A percentile compares a stretch with the other conserved stretches of the same genome.
These are phyloP conservation scores for Kodamaea suecica DNA, from an alignment of 1,139 yeast species.

Conservation along the genomic window DNA sequence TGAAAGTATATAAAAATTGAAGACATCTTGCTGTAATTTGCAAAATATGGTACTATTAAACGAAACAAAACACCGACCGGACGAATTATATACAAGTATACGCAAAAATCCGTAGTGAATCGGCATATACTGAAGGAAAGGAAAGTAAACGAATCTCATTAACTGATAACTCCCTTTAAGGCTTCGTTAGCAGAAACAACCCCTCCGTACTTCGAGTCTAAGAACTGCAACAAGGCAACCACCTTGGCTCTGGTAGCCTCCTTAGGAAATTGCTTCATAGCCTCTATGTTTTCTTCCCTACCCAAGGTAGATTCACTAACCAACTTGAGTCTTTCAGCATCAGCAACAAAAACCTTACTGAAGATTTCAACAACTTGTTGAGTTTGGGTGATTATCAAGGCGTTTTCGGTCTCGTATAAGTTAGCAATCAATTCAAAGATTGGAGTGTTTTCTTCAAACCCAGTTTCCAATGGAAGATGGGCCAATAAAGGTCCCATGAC, in stretches of 20 bases:
- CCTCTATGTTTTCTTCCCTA: conserved; percentile 76
- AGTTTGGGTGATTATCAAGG: conserved; percentile 54
- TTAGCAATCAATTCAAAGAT: conserved; percentile 74
- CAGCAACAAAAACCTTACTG: conserved; percentile 69
- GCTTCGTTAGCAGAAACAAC: conserved; percentile 22
- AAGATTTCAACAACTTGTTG: conserved; percentile 66
- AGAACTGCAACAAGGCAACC: conserved; percentile 66
- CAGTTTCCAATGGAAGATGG: conserved; percentile 85
- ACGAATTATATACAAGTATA: neutral
- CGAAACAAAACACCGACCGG: neutral
- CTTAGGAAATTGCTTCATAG: conserved; percentile 72
- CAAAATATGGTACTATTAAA: neutral
- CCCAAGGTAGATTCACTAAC: conserved; percentile 74
- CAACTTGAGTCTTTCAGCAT: conserved; percentile 65
- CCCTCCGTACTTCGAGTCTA: conserved; percentile 47
- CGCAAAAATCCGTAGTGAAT: neutral
- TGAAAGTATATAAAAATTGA: too few relatives aligned
- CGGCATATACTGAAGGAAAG: neutral
- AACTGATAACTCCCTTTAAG: conserved; percentile 48
- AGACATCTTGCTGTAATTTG: too few relatives aligned
- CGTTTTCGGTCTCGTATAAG: conserved; percentile 64
- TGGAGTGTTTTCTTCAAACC: conserved; percentile 90
- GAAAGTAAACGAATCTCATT: neutral
- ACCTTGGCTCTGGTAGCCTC: conserved; percentile 64
- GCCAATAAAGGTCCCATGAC: conserved; percentile 72